A percentile compares a stretch with the other conserved stretches of the same genome.
Conservation (phyloP, 306 rosid species). For the Canavalia ensiformis region DNA sequence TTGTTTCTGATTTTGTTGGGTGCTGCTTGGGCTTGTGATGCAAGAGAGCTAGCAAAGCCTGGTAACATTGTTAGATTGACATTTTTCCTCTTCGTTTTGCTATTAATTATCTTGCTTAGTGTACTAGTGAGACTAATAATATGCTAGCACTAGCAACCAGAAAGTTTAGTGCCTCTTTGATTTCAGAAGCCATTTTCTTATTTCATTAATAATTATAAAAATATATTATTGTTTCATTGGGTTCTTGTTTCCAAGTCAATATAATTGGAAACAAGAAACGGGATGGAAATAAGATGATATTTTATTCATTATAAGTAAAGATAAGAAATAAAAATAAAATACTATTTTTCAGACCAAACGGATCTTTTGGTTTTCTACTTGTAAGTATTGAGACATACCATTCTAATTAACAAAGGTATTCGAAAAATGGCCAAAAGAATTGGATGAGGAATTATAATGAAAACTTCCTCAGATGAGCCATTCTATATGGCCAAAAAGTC, state of each 20-base stretch:
- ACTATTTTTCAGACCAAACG: neutral
- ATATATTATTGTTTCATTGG: neutral
- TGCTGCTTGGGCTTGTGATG: slow-evolving; percentile 69
- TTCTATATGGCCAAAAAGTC: too few species aligned
- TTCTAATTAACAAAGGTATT: too few species aligned
- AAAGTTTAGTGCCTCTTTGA: neutral
- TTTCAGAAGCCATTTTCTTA: neutral
- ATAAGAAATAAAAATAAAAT: neutral
- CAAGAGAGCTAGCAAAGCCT: slow-evolving; percentile 42
- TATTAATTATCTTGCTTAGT: neutral
- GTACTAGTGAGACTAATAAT: neutral
- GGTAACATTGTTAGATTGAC: slow-evolving; percentile 33
- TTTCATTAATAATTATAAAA: neutral
- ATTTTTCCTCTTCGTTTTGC: neutral
- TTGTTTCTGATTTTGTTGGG: slow-evolving; percentile 63
- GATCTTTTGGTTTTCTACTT: neutral
- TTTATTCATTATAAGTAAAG: neutral
- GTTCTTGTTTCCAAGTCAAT: neutral
- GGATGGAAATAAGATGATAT: neutral
- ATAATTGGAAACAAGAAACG: neutral
- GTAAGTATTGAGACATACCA: neutral
- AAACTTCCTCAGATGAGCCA: too few species aligned
- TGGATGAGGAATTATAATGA: too few species aligned
- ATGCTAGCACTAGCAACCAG: neutral
- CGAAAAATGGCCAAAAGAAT: too few species aligned